Evolutionary conservation across 2,329 filamentous ascomycete species (phyloP).

Genomic region (Scedosporium aurantiacum): DNA sequence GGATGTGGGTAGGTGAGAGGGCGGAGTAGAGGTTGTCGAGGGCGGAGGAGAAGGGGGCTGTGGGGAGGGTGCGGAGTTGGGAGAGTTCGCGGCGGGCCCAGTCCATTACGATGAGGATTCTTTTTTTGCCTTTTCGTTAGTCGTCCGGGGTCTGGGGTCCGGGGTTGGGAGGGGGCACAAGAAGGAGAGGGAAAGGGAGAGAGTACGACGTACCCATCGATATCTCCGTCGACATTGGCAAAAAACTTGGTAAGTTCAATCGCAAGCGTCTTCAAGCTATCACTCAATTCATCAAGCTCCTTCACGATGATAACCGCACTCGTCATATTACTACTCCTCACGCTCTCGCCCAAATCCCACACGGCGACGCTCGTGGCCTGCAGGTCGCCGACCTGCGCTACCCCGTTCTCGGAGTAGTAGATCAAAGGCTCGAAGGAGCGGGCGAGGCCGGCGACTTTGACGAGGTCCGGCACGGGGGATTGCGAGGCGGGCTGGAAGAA

Average conservation of each 20-base stretch:
- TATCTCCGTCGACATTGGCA: constrained; percentile 82
- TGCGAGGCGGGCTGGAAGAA: constrained; percentile 57
- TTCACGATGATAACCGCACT: constrained; percentile 76
- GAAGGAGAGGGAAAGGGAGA: constrained; percentile 2
- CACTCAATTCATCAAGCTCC: constrained; percentile 75
- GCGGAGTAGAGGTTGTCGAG: constrained; percentile 78
- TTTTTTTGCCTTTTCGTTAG: constrained; percentile 20
- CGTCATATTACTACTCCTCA: constrained; percentile 82
- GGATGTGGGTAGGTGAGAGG: constrained; percentile 52
- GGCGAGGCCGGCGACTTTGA: constrained; percentile 82
- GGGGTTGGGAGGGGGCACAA: background rate
- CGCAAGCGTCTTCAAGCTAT: constrained; percentile 73
- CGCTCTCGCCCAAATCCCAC: constrained; percentile 87
- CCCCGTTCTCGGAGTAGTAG: constrained; percentile 85
- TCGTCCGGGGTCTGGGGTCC: too few relatives aligned
- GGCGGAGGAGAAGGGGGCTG: constrained; percentile 54
- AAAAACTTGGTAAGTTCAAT: constrained; percentile 87
- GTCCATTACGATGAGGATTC: constrained; percentile 89
- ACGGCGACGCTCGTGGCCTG: constrained; percentile 89
- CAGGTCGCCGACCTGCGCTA: constrained; percentile 73
- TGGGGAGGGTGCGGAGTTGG: constrained; percentile 51
- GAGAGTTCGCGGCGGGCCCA: constrained; percentile 83
- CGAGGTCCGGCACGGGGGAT: constrained; percentile 63
- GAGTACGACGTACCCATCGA: constrained; percentile 69
- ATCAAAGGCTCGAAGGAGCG: constrained; percentile 90